phyloP scores from a whole-genome alignment of 2,329 filamentous ascomycete species.

The Phialophora expanda region DNA sequence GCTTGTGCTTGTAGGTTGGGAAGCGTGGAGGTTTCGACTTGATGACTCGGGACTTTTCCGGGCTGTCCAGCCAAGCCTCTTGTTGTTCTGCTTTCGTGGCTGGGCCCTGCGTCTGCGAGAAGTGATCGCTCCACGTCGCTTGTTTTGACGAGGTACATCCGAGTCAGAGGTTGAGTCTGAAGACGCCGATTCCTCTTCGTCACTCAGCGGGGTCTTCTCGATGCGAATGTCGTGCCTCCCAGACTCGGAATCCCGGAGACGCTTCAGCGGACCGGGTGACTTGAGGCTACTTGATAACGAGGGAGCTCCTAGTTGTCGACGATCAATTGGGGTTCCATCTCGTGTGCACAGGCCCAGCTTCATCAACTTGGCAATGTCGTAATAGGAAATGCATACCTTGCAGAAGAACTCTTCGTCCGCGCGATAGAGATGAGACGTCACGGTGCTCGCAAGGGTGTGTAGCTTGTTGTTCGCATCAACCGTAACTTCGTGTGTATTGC shows the following conservation, averaged over 20 bases:
- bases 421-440: slow-evolving; percentile 12
- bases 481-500: slow-evolving; percentile 8
- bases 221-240: neutral
- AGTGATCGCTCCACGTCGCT: slow-evolving; percentile 6
- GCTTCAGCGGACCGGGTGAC: slow-evolving; percentile 19
- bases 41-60: neutral
- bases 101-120: neutral
- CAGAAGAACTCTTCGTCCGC: slow-evolving; percentile 25
- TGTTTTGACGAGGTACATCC: slow-evolving; percentile 8
- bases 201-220: neutral
- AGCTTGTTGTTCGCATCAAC: slow-evolving; percentile 7
- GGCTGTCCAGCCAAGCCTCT: neutral
- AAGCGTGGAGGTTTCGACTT: neutral
- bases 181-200: slow-evolving; percentile 7
- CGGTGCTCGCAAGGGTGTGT: neutral
- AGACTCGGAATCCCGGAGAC: neutral
- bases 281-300: neutral
- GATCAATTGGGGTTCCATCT: slow-evolving; percentile 59
- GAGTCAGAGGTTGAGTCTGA: slow-evolving; percentile 10
- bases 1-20: neutral
- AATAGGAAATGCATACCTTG: slow-evolving; percentile 29
- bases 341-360: slow-evolving; percentile 66
- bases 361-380: neutral
- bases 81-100: neutral
- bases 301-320: neutral